phyloP scores from a whole-genome alignment of 352 stramenopile species.

The Globisporangium sylvaticum region DNA sequence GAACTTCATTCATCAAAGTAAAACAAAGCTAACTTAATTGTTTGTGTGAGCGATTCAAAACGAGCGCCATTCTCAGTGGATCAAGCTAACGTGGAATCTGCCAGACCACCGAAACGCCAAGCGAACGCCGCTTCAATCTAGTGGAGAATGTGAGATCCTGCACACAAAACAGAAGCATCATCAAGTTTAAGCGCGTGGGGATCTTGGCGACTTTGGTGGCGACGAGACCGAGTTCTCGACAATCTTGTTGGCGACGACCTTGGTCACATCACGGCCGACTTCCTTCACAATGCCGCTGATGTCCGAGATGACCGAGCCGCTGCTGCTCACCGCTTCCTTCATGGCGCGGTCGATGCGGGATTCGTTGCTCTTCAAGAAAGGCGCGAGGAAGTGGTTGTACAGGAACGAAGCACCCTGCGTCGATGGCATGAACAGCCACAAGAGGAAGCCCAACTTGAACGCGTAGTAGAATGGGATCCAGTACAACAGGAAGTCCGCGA shows the following conservation, averaged over 20 bases:
- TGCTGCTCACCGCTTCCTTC: conserved; percentile 77
- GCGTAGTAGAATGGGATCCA: conserved; percentile 99
- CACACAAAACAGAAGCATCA: conserved; percentile 9
- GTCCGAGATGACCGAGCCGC: conserved; percentile 73
- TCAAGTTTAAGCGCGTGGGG: conserved; percentile 11
- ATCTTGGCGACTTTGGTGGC: conserved; percentile 22
- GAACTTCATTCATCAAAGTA: conserved; percentile 35
- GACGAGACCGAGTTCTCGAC: conserved; percentile 46
- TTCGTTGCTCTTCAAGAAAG: conserved; percentile 83
- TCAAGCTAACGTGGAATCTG: neutral
- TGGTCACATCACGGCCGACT: conserved; percentile 67
- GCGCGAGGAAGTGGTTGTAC: conserved; percentile 92
- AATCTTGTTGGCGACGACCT: conserved; percentile 73
- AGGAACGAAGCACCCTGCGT: conserved; percentile 94
- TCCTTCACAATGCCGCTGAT: conserved; percentile 75
- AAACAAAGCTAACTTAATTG: conserved; percentile 43
- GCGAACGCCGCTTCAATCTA: neutral
- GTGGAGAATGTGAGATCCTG: conserved; percentile 1
- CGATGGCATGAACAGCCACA: conserved; percentile 97
- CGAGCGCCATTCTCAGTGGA: neutral
- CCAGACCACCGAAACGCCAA: neutral
- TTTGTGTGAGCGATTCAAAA: conserved; percentile 7
- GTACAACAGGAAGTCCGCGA: conserved; percentile 95
- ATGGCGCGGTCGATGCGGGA: conserved; percentile 81
- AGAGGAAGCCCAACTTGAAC: conserved; percentile 97